Base-by-base conservation (phyloP, 2,329 filamentous ascomycete species). In the Fusarium luffae region DNA sequence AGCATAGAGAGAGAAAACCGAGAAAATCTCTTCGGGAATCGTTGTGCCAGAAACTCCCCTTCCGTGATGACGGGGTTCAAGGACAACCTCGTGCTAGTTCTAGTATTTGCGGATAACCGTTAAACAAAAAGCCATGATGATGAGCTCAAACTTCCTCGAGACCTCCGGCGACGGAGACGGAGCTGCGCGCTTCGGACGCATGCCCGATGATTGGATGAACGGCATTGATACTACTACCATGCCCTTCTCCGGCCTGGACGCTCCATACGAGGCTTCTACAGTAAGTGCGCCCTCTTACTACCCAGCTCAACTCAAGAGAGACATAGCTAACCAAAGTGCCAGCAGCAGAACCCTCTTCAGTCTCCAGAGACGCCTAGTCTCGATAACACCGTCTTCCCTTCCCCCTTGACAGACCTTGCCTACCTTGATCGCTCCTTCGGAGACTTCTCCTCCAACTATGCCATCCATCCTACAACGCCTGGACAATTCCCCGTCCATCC, bases 41-140 rank as follows among this genome's bases (percentile, higher is more conserved):
- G 43, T 50, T 51, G 43, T 43, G 40, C 25, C 50, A 63, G n/a
- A 52, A 52, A 27, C 37, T n/a, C 19, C 57, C 67, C 28, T 59
- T 70, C 47, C 72, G 72, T 74, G 68, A 74, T 74, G 72, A 74
- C 65, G 60, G 68, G 69, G 72, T 68, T 68, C 56, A 68, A 73
- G 51, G 68, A 66, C 57, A 62, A 65, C 59, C 59, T 70, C 68
- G 56, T 61, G 63, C 65, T 72, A 69, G 64, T 66, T 62, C 63
- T 73, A 72, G 72, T 70, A 74, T 72, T 74, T 65, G 66, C 59
- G 48, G 58, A 66, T 60, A 73, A 63, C 59, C 55, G 63, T 63
- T 70, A 60, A 73, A 70, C 50, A 73, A 52, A 50, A 52, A 42
- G 23, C 63, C 57, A 74, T 68, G 51, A 74, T 74, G 62, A 74